Conservation (phyloP, 139 green algal species). For the Tetradesmus lagerheimii region DNA sequence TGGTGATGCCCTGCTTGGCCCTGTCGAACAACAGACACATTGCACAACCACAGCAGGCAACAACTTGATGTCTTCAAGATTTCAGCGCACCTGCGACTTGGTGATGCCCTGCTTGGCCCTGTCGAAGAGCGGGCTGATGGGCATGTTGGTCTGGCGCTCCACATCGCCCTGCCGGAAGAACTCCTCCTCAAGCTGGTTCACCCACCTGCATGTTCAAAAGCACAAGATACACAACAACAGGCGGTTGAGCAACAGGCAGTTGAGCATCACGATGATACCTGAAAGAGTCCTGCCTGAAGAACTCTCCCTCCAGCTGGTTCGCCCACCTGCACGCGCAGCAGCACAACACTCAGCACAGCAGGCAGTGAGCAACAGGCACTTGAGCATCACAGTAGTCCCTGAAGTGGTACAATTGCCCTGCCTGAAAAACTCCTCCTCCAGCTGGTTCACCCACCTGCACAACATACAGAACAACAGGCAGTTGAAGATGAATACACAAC, state of each 20-base stretch:
- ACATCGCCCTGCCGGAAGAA: conserved; percentile 77
- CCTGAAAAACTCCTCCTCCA: conserved; percentile 78
- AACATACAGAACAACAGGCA: too few relatives aligned
- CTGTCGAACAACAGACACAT: too few relatives aligned
- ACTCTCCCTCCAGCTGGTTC: too few relatives aligned
- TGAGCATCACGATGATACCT: too few relatives aligned
- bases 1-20: too few relatives aligned
- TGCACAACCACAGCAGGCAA: not conserved
- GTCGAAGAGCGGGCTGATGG: conserved; percentile 75
- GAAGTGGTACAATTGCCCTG: too few relatives aligned
- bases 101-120: conserved; percentile 73
- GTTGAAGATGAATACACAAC: too few relatives aligned
- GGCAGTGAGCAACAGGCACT: too few relatives aligned
- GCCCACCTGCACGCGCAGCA: too few relatives aligned
- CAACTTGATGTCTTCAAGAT: not conserved
- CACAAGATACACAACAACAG: not conserved
- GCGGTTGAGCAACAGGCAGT: too few relatives aligned
- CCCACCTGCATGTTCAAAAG: conserved; percentile 55
- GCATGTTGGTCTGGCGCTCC: conserved; percentile 61
- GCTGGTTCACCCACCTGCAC: conserved; percentile 67
- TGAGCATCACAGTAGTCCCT: too few relatives aligned
- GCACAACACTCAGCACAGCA: too few relatives aligned
- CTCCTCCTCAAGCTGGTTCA: conserved; percentile 74
- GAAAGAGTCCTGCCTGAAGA: conserved; percentile 76
- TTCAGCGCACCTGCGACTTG: conserved; percentile 54